A percentile compares a stretch with the other conserved stretches of the same genome.
phyloP scores from a whole-genome alignment of 805 yeast species.

The Starmerella etchellsii region DNA sequence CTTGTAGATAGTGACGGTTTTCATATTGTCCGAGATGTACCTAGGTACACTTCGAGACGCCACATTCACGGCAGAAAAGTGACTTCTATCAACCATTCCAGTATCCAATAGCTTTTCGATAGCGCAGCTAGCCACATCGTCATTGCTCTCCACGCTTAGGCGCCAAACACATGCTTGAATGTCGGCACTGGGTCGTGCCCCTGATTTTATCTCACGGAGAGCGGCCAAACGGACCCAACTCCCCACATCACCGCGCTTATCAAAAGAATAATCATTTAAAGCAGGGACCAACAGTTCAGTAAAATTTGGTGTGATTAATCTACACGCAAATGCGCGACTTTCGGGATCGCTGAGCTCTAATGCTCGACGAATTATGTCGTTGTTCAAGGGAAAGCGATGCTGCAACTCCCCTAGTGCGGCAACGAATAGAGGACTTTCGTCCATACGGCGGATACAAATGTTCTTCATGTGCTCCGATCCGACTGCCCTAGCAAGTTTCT shows the following conservation, averaged over 20 bases:
- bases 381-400: not conserved
- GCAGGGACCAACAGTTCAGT: conserved; percentile 24
- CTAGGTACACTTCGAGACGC: no score
- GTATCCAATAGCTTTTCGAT: no score
- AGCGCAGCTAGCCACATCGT: conserved; percentile 27
- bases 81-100: no score
- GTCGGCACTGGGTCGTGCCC: not conserved
- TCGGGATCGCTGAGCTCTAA: conserved; percentile 9
- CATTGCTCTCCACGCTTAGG: conserved; percentile 52
- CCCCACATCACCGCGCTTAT: conserved; percentile 89
- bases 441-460: conserved; percentile 6
- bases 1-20: not conserved
- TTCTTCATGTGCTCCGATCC: no score
- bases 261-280: conserved; percentile 64
- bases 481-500: no score
- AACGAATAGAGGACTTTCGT: conserved; percentile 11
- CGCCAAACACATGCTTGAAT: conserved; percentile 31
- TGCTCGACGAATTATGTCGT: not conserved
- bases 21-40: no score
- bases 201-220: conserved; percentile 21
- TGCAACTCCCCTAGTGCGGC: conserved; percentile 8
- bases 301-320: not conserved
- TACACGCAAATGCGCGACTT: conserved; percentile 14
- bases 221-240: conserved; percentile 49
- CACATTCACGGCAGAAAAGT: no score